Evolutionary conservation across 148 eudicot genomes (phyloP).

Genomic region (Rhododendron molle): DNA sequence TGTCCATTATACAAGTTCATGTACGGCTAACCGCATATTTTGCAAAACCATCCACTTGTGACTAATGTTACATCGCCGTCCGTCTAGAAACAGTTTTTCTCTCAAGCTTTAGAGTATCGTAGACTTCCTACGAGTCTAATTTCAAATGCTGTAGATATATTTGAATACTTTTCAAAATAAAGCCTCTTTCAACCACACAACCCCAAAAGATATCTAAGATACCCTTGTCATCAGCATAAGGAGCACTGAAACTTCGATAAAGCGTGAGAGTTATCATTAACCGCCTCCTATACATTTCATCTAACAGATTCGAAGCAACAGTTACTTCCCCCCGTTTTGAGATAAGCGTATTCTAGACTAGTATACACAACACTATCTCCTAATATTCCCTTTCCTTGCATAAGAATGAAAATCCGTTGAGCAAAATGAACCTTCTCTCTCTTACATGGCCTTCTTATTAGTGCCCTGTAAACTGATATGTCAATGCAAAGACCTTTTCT

Average conservation of each 20-base stretch:
- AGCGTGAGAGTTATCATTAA: conserved; percentile 61
- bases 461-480: conserved; percentile 71
- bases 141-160: conserved; percentile 36
- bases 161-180: conserved; percentile 47
- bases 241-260: conserved; percentile 50
- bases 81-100: background rate
- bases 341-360: conserved; percentile 62
- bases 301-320: conserved; percentile 49
- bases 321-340: conserved; percentile 44
- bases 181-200: conserved; percentile 49
- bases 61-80: background rate
- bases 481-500: no score
- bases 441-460: conserved; percentile 71
- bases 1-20: background rate
- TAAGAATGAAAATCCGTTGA: conserved; percentile 38
- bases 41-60: background rate
- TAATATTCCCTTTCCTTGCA: conserved; percentile 63
- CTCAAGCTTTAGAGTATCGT: background rate
- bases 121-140: conserved; percentile 10
- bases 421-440: conserved; percentile 65
- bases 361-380: conserved; percentile 74
- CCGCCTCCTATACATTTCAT: conserved; percentile 75
- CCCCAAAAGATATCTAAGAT: conserved; percentile 64
- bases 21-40: background rate
- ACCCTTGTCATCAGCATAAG: conserved; percentile 42